These are phyloP conservation scores for Ilex aquifolium DNA, from an alignment of 257 asterid species.

Conservation along the genomic window DNA sequence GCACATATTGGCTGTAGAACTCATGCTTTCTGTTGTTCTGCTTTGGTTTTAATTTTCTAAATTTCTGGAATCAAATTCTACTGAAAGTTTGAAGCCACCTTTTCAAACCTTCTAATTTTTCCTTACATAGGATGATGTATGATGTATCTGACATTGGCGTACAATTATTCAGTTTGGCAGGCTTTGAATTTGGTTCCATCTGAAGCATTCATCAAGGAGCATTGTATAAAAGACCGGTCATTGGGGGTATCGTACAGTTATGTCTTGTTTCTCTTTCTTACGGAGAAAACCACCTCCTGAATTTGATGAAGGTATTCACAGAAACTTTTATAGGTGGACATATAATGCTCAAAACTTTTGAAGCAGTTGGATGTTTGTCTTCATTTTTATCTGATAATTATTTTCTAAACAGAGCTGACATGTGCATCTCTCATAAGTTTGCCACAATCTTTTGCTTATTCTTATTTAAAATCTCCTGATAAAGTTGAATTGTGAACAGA, in stretches of 20 bases:
- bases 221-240: slow-evolving; percentile 17
- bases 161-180: slow-evolving; percentile 12
- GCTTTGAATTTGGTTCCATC: slow-evolving; percentile 7
- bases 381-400: background rate
- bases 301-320: slow-evolving; percentile 48
- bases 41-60: too few relatives aligned
- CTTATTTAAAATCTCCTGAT: slow-evolving; percentile 18
- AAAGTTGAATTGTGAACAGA: slow-evolving; percentile 39
- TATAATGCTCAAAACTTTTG: slow-evolving; percentile 1
- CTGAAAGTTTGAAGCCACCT: too few relatives aligned
- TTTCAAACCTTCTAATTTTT: too few relatives aligned
- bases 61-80: too few relatives aligned
- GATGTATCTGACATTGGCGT: background rate
- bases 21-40: too few relatives aligned
- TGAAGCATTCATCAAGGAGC: slow-evolving; percentile 5
- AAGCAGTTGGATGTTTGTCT: background rate
- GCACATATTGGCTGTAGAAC: too few relatives aligned
- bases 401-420: background rate
- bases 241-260: slow-evolving; percentile 34
- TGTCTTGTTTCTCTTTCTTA: slow-evolving; percentile 65
- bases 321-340: slow-evolving; percentile 2
- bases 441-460: background rate
- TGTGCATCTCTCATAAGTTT: background rate
- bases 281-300: slow-evolving; percentile 22
- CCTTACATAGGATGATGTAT: too few relatives aligned